A percentile compares a stretch with the other conserved stretches of the same genome.
These are phyloP conservation scores for Mucor irregularis DNA, from an alignment of 371 early-diverging fungal species.

Conservation along the genomic window DNA sequence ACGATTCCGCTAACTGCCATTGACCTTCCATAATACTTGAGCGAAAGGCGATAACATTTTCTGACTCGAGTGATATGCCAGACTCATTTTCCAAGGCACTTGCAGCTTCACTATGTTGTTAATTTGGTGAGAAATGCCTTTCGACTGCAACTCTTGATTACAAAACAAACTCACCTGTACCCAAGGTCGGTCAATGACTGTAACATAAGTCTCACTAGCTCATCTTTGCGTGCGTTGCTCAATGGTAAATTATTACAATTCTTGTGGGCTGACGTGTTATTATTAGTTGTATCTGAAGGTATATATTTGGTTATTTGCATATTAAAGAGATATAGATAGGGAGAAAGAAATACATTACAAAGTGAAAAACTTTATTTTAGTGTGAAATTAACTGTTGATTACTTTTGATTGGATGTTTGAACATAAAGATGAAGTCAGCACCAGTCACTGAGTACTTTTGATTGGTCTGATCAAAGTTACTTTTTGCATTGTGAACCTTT, in stretches of 20 bases:
- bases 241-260: no score
- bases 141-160: not conserved
- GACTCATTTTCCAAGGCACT: constrained; percentile 70
- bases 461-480: no score
- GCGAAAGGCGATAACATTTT: constrained; percentile 61
- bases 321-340: no score
- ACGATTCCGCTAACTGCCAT: constrained; percentile 68
- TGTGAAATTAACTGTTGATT: no score
- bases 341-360: no score
- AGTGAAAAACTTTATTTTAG: no score
- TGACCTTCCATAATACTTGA: constrained; percentile 67
- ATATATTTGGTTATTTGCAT: no score
- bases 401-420: no score
- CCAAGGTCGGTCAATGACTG: constrained; percentile 86
- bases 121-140: not conserved
- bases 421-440: no score
- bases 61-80: constrained; percentile 67
- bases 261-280: not conserved
- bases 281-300: not conserved
- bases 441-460: no score
- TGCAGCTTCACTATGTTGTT: constrained; percentile 57
- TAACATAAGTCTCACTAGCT: constrained; percentile 83
- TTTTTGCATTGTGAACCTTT: no score
- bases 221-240: no score
- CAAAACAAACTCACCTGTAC: constrained; percentile 59